phyloP scores from a whole-genome alignment of 2,329 filamentous ascomycete genomes.

The Chrysosporium queenslandicum region DNA sequence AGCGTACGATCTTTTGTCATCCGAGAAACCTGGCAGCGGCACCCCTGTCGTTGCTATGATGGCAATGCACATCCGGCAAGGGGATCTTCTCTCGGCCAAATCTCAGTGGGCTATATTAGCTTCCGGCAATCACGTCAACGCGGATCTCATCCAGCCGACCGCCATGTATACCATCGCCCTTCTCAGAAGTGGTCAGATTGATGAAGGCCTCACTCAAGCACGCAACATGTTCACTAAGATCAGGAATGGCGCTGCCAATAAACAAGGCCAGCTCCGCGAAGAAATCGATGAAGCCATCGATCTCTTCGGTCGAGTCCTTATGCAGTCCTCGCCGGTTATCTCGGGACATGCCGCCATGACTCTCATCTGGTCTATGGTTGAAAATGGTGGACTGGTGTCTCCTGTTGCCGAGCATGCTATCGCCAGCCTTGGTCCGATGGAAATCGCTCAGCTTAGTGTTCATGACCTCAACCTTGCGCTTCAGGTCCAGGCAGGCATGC shows the following conservation, averaged over 20 bases:
- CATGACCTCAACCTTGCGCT: slow-evolving; percentile 49
- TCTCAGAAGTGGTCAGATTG: slow-evolving; percentile 72
- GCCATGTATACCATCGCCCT: slow-evolving; percentile 85
- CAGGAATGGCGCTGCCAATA: slow-evolving; percentile 48
- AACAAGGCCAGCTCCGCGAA: slow-evolving; percentile 49
- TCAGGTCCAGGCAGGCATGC: slow-evolving; percentile 48
- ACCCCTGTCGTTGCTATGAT: slow-evolving; percentile 66
- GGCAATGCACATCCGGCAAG: slow-evolving; percentile 73
- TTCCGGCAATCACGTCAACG: slow-evolving; percentile 46
- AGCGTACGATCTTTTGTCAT: slow-evolving; percentile 52
- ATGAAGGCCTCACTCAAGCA: slow-evolving; percentile 68
- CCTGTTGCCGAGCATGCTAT: slow-evolving; percentile 52
- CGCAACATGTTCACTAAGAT: slow-evolving; percentile 83
- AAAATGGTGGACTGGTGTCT: slow-evolving; percentile 53
- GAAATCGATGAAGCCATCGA: slow-evolving; percentile 82
- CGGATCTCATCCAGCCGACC: slow-evolving; percentile 70
- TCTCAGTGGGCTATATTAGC: slow-evolving; percentile 71
- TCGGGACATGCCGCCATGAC: slow-evolving; percentile 48
- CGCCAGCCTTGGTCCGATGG: slow-evolving; percentile 50
- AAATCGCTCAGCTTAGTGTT: slow-evolving; percentile 46
- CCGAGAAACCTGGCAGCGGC: slow-evolving; percentile 43
- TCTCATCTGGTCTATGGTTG: slow-evolving; percentile 54
- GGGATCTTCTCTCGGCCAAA: slow-evolving; percentile 65
- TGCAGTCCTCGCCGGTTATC: slow-evolving; percentile 43
- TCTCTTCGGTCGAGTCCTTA: slow-evolving; percentile 51